A percentile compares a stretch with the other conserved stretches of the same genome.
These are phyloP conservation scores for Fusarium caatingaense DNA, from an alignment of 2,329 filamentous ascomycete species.

Conservation along the genomic window DNA sequence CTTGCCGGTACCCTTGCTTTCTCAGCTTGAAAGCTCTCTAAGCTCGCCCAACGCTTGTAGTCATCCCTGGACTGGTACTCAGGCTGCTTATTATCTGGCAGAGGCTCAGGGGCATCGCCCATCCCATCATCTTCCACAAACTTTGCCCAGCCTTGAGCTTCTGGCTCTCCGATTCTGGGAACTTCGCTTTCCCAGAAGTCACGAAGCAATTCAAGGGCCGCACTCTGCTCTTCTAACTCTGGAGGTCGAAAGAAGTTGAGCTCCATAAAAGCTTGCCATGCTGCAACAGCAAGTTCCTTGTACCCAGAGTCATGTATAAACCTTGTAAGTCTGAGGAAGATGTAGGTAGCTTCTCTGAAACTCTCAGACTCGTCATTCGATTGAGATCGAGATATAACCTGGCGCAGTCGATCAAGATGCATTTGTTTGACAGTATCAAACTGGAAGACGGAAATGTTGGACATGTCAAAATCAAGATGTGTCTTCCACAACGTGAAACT, in stretches of 20 bases:
- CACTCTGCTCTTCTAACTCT: conserved; percentile 41
- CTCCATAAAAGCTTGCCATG: conserved; percentile 88
- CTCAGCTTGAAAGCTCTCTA: conserved; percentile 64
- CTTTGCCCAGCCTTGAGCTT: conserved; percentile 76
- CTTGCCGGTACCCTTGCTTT: conserved; percentile 73
- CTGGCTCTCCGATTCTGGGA: conserved; percentile 79
- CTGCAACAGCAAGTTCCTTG: conserved; percentile 77
- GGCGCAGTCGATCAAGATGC: conserved; percentile 64
- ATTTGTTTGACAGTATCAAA: conserved; percentile 73
- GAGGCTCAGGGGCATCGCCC: conserved; percentile 56
- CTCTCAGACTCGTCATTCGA: conserved; percentile 1
- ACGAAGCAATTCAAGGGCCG: conserved; percentile 62
- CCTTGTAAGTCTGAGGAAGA: conserved; percentile 78
- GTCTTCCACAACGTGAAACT: conserved; percentile 75
- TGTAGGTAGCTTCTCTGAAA: conserved; percentile 64
- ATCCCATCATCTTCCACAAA: conserved; percentile 55
- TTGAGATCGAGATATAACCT: conserved; percentile 19
- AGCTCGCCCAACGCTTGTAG: conserved; percentile 63
- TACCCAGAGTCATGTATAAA: conserved; percentile 84
- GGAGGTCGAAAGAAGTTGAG: conserved; percentile 72
- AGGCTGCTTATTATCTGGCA: conserved; percentile 17
- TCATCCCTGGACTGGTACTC: conserved; percentile 53
- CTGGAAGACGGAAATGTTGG: conserved; percentile 72
- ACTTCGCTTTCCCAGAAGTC: conserved; percentile 91
- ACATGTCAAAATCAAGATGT: conserved; percentile 79